Evolutionary conservation across 345 rosid species (phyloP).

Genomic region (Chamaenerion angustifolium): DNA sequence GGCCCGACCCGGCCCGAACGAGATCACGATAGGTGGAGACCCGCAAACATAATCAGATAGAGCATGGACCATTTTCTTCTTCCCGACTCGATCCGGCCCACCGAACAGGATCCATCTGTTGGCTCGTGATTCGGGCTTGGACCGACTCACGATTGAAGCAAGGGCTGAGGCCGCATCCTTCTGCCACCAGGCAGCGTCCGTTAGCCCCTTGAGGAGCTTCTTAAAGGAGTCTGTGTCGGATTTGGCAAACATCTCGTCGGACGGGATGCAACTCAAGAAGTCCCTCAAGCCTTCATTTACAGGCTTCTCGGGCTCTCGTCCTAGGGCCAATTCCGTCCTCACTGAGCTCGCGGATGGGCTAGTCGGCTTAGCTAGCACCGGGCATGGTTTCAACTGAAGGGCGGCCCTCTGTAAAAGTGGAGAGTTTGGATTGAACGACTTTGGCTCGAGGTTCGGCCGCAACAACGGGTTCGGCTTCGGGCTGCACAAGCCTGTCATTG

Average conservation of each 20-base stretch:
- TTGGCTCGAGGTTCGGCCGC: constrained; percentile 53
- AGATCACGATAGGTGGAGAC: constrained; percentile 37
- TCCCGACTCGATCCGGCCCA: constrained; percentile 82
- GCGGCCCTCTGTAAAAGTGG: constrained; percentile 25
- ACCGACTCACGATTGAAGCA: constrained; percentile 56
- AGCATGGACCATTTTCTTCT: constrained; percentile 76
- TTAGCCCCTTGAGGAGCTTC: constrained; percentile 67
- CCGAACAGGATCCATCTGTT: constrained; percentile 74
- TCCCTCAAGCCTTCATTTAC: constrained; percentile 33
- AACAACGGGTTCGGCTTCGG: constrained; percentile 35
- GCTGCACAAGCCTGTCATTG: constrained; percentile 33
- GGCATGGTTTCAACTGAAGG: constrained; percentile 20
- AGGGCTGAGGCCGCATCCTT: constrained; percentile 76
- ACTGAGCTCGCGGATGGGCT: constrained; percentile 65
- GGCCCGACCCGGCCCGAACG: constrained; percentile 48
- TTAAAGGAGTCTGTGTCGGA: constrained; percentile 58
- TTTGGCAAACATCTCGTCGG: constrained; percentile 22
- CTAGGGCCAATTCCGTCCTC: constrained; percentile 75
- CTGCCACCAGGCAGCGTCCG: constrained; percentile 88
- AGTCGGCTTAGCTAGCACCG: constrained; percentile 15
- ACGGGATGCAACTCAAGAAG: constrained; percentile 50
- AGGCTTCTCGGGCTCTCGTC: constrained; percentile 28
- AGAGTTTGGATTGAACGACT: constrained; percentile 9
- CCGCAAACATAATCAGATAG: constrained; percentile 50
- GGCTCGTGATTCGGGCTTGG: constrained; percentile 52